Evolutionary conservation across 177 flowering plant species (phyloP).

Genomic region (Telopea speciosissima): DNA sequence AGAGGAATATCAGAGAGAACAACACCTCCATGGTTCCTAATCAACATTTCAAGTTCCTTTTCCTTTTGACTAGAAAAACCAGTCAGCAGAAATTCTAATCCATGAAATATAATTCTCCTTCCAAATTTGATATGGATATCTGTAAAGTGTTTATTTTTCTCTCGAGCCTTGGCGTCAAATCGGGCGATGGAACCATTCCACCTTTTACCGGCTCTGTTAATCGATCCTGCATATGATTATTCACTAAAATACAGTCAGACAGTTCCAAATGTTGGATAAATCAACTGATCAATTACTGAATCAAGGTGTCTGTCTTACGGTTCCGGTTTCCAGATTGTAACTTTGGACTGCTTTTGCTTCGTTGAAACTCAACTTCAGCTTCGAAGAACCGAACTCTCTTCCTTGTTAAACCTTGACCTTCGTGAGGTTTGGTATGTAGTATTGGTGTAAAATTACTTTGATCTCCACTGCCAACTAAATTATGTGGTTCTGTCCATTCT

Average conservation of each 20-base stretch:
- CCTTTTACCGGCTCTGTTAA: slow-evolving; percentile 28
- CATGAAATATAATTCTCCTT: slow-evolving; percentile 46
- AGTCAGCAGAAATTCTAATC: slow-evolving; percentile 68
- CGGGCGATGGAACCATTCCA: slow-evolving; percentile 16
- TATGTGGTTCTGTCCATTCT: slow-evolving; percentile 8
- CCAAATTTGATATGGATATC: slow-evolving; percentile 9
- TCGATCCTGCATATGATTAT: slow-evolving; percentile 33
- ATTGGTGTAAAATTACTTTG: slow-evolving; percentile 13
- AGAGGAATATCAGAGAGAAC: slow-evolving; percentile 65
- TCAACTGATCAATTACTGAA: neutral
- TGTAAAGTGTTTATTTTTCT: slow-evolving; percentile 19
- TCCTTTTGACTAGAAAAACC: slow-evolving; percentile 54
- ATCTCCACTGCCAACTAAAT: slow-evolving; percentile 3
- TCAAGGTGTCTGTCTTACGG: slow-evolving; percentile 26
- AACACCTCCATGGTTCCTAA: slow-evolving; percentile 64
- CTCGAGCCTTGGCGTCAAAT: slow-evolving; percentile 22
- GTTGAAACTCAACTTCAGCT: slow-evolving; percentile 21
- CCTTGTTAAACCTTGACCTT: slow-evolving; percentile 17
- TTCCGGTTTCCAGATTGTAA: slow-evolving; percentile 16
- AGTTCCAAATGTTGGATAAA: neutral
- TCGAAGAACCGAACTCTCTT: slow-evolving; percentile 67
- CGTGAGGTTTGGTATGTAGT: slow-evolving; percentile 8
- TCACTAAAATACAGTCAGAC: neutral
- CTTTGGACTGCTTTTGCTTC: slow-evolving; percentile 18
- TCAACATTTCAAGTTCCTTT: slow-evolving; percentile 47